These are phyloP conservation scores for Emergomyces orientalis DNA, from an alignment of 2,329 filamentous ascomycete species.

Conservation along the genomic window DNA sequence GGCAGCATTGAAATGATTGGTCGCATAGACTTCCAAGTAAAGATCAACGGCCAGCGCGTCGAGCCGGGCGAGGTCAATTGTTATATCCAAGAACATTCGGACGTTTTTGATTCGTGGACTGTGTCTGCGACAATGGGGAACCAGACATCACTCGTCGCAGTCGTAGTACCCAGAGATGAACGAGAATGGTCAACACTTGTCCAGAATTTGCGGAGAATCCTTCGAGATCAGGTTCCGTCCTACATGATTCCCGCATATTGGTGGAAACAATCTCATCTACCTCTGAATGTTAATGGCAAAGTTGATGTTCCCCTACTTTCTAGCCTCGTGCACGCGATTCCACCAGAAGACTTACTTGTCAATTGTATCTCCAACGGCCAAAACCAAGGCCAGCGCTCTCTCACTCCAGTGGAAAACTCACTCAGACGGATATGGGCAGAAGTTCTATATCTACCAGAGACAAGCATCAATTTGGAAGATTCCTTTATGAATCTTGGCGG, in stretches of 20 bases:
- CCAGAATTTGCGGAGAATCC: conserved; percentile 3
- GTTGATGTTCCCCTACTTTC: conserved; percentile 1
- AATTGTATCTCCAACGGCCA: not conserved
- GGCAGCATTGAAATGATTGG: conserved; percentile 16
- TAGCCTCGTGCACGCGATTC: not conserved
- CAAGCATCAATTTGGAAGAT: conserved; percentile 7
- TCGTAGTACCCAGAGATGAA: not conserved
- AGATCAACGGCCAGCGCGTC: conserved; percentile 21
- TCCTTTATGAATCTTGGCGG: conserved; percentile 14
- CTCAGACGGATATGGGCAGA: conserved; percentile 3
- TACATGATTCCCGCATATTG: conserved; percentile 40
- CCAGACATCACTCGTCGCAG: not conserved
- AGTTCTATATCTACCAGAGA: conserved; percentile 9
- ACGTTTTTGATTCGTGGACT: not conserved
- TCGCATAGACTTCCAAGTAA: conserved; percentile 11
- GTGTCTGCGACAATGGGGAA: not conserved
- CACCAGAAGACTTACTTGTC: not conserved
- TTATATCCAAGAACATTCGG: not conserved
- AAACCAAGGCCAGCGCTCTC: not conserved
- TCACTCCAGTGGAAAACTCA: not conserved
- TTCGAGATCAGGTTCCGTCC: conserved; percentile 27
- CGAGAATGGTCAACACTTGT: not conserved
- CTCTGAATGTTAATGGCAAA: conserved; percentile 4
- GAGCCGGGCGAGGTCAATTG: conserved; percentile 37
- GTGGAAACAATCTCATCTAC: conserved; percentile 21